Conservation (phyloP, 2,329 filamentous ascomycete genomes). For the Monilinia aucupariae region DNA sequence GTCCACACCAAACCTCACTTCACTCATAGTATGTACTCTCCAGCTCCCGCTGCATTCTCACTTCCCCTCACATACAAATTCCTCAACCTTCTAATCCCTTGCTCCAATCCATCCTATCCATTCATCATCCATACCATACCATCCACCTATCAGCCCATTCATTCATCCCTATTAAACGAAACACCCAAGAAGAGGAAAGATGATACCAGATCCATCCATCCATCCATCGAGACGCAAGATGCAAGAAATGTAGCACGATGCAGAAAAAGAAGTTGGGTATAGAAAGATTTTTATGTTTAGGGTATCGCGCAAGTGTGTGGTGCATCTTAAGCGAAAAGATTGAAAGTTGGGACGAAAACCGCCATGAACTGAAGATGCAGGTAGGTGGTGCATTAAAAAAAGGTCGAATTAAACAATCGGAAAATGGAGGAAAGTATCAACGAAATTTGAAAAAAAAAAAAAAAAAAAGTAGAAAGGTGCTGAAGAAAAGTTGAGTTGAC, state of each 20-base stretch:
- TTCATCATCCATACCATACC: constrained; percentile 9
- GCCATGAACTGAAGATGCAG: background rate
- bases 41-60: background rate
- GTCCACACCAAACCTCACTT: background rate
- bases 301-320: background rate
- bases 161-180: constrained; percentile 11
- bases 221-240: constrained; percentile 5
- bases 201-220: constrained; percentile 14
- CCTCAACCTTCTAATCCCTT: background rate
- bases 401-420: constrained; percentile 12
- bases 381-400: constrained; percentile 1
- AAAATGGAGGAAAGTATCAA: background rate
- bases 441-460: background rate
- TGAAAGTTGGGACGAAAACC: background rate
- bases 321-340: constrained; percentile 1
- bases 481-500: background rate
- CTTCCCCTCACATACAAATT: constrained; percentile 9
- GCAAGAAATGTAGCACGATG: constrained; percentile 5
- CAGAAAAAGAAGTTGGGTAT: constrained; percentile 7
- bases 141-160: constrained; percentile 8
- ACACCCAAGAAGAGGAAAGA: background rate
- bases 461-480: background rate
- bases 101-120: background rate
- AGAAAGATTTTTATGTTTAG: constrained; percentile 8
- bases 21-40: background rate